Evolutionary conservation across 2,329 filamentous ascomycete species (phyloP), one percentile per base, ranked within the genome.

Genomic region (Polytolypa hystricis): DNA sequence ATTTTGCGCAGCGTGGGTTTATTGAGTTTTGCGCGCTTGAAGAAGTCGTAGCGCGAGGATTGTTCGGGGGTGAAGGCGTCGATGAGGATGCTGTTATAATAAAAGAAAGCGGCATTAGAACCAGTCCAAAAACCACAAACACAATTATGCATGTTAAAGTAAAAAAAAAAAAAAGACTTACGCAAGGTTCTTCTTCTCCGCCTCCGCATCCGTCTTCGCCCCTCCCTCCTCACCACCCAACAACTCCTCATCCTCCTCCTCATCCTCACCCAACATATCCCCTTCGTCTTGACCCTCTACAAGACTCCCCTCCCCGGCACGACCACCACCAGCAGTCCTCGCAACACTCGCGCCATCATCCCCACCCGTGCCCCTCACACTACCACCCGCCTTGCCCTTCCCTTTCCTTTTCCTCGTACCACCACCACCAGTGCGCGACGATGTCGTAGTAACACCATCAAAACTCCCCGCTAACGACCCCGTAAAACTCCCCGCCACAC

Each of bases 1-100:
- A 81, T 71, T 47, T 66, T 54, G 39, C 67, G 65, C 10, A 71
- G 58, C 1, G 64, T 67, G 34, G 66, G 60, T 40, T 69, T 69
- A 23, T 66, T 62, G 33, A 72, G 50, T 45, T 67, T 69, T 5
- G 63, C 58, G 11, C 67, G 64, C 27, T 69, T 66, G 49, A 66
- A 69, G 9, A 63, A 52, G 44, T 68, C 64, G 39, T 69, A 69
- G 35, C 67, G 61, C 34, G 61, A 56, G 3, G 61, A 64, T 46
- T 70, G 67, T 35, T 66, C 54, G 2, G 56, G 56, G 32, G 62
- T 66, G 39, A 70, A 69, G 8, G 63, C 62, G 43, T 64, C 62
- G 26, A 67, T 57, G 32, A 67, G 50, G 23, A 67, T 54, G 11
- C 62, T 66, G 40, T 14, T 4, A 9, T 29, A 30, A 26, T 2